Evolutionary conservation across 768 basidiomycete species (phyloP).

Genomic region (Lentinula aciculospora): DNA sequence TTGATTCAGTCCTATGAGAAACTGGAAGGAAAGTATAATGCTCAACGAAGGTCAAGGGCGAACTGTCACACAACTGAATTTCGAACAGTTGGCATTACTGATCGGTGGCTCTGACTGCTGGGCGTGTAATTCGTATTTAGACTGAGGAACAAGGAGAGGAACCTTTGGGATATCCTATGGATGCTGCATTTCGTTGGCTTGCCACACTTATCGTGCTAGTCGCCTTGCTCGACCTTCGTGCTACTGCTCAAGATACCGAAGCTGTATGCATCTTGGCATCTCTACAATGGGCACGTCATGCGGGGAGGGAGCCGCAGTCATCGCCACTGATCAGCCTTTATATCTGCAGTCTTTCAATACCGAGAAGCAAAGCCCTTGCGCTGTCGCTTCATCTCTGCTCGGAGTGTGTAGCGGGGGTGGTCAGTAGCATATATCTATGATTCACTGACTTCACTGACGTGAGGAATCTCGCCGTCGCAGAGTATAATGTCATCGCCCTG

Average conservation of each 20-base stretch:
- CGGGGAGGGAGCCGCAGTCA: neutral
- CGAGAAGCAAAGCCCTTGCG: conserved; percentile 40
- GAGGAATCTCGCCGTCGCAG: conserved; percentile 15
- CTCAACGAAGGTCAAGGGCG: neutral
- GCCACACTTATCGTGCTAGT: neutral
- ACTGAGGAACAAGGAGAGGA: neutral
- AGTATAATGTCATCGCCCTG: conserved; percentile 23
- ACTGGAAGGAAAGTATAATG: neutral
- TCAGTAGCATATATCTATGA: conserved; percentile 18
- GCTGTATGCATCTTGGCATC: conserved; percentile 14
- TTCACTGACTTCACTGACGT: no score
- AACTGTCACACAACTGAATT: conserved; percentile 1
- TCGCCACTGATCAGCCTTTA: neutral
- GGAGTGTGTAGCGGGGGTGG: conserved; percentile 35
- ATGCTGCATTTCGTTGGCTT: neutral
- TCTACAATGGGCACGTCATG: conserved; percentile 21
- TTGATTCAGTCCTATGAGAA: neutral
- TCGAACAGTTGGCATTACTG: neutral
- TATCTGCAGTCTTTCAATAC: conserved; percentile 26
- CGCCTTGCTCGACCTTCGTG: neutral
- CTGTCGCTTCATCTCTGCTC: conserved; percentile 36
- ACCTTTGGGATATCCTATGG: neutral
- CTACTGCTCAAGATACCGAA: conserved; percentile 17
- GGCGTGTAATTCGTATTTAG: neutral
- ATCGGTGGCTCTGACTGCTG: neutral